Evolutionary conservation across 805 yeast species (phyloP).

Genomic region (Saccharomycopsis sp.): DNA sequence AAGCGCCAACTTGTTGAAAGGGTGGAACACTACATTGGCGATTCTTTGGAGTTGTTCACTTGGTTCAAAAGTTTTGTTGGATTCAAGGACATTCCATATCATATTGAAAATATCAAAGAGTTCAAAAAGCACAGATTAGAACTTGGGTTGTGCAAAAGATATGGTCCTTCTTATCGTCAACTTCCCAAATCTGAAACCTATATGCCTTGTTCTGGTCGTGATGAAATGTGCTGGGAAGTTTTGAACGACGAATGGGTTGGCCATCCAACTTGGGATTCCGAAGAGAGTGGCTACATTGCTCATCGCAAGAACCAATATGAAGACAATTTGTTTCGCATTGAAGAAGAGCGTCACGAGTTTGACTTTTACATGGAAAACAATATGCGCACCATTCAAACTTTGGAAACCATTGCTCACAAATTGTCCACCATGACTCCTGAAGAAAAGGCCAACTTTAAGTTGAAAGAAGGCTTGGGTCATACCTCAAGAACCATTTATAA

Average conservation of each 20-base stretch:
- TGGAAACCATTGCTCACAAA: conserved; percentile 90
- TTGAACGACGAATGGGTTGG: conserved; percentile 95
- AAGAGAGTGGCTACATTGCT: conserved; percentile 98
- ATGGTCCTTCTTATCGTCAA: conserved; percentile 85
- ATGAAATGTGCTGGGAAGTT: conserved; percentile 89
- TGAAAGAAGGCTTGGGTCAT: conserved; percentile 91
- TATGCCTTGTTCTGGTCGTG: conserved; percentile 83
- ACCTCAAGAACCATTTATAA: conserved; percentile 86
- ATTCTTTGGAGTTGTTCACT: conserved; percentile 64
- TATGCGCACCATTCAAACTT: conserved; percentile 86
- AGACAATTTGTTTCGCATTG: conserved; percentile 88
- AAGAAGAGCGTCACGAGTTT: conserved; percentile 96
- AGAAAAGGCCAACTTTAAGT: conserved; percentile 75
- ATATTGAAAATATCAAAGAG: conserved; percentile 75
- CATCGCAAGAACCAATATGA: conserved; percentile 97
- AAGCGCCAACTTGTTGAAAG: conserved; percentile 72
- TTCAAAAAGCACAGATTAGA: conserved; percentile 83
- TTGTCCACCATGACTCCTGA: conserved; percentile 88
- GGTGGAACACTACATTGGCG: conserved; percentile 78
- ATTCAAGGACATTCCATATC: conserved; percentile 73
- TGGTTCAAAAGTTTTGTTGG: conserved; percentile 95
- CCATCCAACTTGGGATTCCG: conserved; percentile 99
- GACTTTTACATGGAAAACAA: conserved; percentile 95
- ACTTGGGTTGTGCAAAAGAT: conserved; percentile 81
- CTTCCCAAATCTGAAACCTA: conserved; percentile 73